Evolutionary conservation across 345 rosid species (phyloP), one percentile per base, ranked within the genome.

Genomic region (Dipteronia dyeriana): DNA sequence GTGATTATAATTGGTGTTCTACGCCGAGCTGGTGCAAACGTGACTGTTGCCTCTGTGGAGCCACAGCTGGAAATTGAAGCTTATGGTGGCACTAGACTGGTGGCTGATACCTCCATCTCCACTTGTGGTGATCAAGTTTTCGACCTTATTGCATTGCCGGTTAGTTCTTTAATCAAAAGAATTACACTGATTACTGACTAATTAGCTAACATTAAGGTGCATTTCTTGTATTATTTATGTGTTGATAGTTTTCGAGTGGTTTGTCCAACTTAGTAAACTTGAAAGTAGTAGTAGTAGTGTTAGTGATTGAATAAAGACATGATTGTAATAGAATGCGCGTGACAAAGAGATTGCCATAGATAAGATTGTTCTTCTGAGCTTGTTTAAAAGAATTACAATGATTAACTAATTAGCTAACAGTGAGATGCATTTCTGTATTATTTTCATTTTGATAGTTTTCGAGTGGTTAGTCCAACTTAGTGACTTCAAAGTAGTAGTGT

Each of bases 91-190:
- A 88, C 87, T 13, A 90, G 71, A 77, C 78, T 95, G 74, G 88
- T 93, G 51, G 99, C 98, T 71, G 99, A 92, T 86, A 84, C 86
- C 71, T 74, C 81, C 60, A 93, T 95, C 80, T 84, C 94, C 1
- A 75, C 84, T 54, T 95, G 98, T 78, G 57, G 86, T 66, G 75
- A 85, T 59, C 88, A 88, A 83, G 78, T 84, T 83, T 95, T 83
- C 38, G 99, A 95, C 88, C 92, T 95, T 0, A 92, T 95, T 69
- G 99, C 90, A 25, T 87, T 95, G 82, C 99, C 99, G 74, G 98
- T 94, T 77, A 74, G 96, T 85, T 81, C 69, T 74, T 84, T 68
- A 14, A 34, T 23, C 2, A 47, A 9, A 63, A 19, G 11, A 49
- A 7, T 64, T 66, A 16, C 76, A 77, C 20, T 6, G 14, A 38